A percentile compares a stretch with the other conserved stretches of the same genome.
These are phyloP conservation scores for Ceraceosorus guamensis DNA, from an alignment of 1,284 basidiomycete genomes.

Conservation along the genomic window DNA sequence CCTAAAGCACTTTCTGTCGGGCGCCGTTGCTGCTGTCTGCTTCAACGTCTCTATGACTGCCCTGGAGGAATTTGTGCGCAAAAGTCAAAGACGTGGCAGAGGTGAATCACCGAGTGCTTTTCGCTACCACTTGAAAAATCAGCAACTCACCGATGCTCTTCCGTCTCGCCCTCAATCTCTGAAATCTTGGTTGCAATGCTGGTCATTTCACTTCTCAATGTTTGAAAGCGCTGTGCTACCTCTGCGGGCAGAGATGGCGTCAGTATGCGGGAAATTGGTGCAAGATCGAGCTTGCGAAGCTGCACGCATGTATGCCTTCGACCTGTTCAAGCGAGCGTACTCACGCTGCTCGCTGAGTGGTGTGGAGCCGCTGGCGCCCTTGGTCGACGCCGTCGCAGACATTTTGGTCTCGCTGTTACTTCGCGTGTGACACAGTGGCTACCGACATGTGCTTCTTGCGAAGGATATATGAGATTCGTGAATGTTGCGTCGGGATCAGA, in stretches of 20 bases:
- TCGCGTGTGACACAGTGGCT: too few relatives aligned
- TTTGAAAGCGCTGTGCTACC: slow-evolving; percentile 30
- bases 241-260: slow-evolving; percentile 14
- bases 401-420: too few relatives aligned
- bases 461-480: too few relatives aligned
- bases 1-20: slow-evolving; percentile 88
- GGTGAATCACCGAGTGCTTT: background rate
- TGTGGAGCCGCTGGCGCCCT: too few relatives aligned
- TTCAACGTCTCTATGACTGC: slow-evolving; percentile 81
- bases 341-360: too few relatives aligned
- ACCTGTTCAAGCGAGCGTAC: too few relatives aligned
- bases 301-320: too few relatives aligned
- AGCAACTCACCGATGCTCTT: slow-evolving; percentile 42
- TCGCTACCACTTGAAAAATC: background rate
- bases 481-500: too few relatives aligned
- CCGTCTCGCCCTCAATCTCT: slow-evolving; percentile 44
- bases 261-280: too few relatives aligned
- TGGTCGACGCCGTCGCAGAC: too few relatives aligned
- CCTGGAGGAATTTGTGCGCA: slow-evolving; percentile 51
- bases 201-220: slow-evolving; percentile 35
- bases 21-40: slow-evolving; percentile 57
- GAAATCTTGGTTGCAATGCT: slow-evolving; percentile 44
- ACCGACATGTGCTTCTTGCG: too few relatives aligned
- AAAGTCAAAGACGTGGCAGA: background rate
- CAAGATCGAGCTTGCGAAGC: too few relatives aligned